Evolutionary conservation across 1,284 basidiomycete genomes (phyloP).

Genomic region (Boletellus sp.): DNA sequence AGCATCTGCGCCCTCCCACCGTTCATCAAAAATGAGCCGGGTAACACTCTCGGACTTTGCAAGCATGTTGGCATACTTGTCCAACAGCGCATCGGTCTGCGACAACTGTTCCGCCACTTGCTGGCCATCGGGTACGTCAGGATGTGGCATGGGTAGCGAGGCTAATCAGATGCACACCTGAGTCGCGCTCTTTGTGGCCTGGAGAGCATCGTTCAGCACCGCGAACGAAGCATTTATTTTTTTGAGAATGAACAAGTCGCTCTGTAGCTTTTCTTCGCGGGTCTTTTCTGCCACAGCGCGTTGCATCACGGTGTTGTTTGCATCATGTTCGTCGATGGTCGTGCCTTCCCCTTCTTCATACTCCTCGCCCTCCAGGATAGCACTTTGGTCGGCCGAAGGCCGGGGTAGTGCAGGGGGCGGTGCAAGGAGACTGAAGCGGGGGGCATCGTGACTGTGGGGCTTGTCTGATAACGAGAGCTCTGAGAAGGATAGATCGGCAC

Average conservation of each 20-base stretch:
- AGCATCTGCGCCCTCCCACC: constrained; percentile 66
- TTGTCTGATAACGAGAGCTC: constrained; percentile 54
- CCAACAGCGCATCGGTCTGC: constrained; percentile 66
- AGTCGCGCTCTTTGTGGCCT: constrained; percentile 58
- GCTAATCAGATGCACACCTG: constrained; percentile 44
- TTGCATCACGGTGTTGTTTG: constrained; percentile 20
- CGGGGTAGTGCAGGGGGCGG: constrained; percentile 32
- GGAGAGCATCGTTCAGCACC: constrained; percentile 60
- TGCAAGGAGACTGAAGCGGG: constrained; percentile 42
- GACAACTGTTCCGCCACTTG: constrained; percentile 60
- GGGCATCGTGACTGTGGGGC: constrained; percentile 28
- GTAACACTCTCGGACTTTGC: constrained; percentile 64
- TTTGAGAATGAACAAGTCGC: constrained; percentile 65
- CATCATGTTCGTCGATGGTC: constrained; percentile 19
- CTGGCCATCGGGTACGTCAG: constrained; percentile 33
- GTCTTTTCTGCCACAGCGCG: constrained; percentile 37
- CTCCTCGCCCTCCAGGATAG: constrained; percentile 30
- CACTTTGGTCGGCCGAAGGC: constrained; percentile 26
- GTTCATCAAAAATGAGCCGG: constrained; percentile 67
- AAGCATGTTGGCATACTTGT: constrained; percentile 70
- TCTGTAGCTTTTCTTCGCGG: constrained; percentile 69
- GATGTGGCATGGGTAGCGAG: neutral
- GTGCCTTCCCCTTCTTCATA: constrained; percentile 24
- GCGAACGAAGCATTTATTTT: constrained; percentile 70
- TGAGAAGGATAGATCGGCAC: constrained; percentile 59